Evolutionary conservation across 805 yeast genomes (phyloP).

Genomic region (Starmerella powellii): DNA sequence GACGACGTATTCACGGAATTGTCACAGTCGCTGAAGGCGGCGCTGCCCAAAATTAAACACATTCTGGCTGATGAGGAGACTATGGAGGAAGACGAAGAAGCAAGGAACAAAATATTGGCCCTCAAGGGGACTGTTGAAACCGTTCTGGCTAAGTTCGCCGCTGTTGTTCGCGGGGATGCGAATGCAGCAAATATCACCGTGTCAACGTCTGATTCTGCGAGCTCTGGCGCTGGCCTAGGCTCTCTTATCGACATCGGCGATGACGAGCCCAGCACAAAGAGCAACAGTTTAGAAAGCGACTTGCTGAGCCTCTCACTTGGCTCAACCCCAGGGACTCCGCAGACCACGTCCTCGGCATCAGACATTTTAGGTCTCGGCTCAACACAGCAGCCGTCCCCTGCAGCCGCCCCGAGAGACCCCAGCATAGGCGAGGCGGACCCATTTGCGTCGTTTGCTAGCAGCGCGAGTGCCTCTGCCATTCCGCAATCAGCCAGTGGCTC

Average conservation of each 20-base stretch:
- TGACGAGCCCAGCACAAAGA: slow-evolving; percentile 26
- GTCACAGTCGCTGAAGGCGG: slow-evolving; percentile 61
- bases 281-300: slow-evolving; percentile 35
- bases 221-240: slow-evolving; percentile 27
- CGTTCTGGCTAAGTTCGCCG: slow-evolving; percentile 52
- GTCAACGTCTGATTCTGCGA: slow-evolving; percentile 15
- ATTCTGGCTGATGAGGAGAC: slow-evolving; percentile 71
- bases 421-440: background rate
- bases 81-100: slow-evolving; percentile 43
- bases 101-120: slow-evolving; percentile 50
- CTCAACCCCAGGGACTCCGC: too few species aligned
- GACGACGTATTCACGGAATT: slow-evolving; percentile 74
- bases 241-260: slow-evolving; percentile 70
- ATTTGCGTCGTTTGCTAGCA: background rate
- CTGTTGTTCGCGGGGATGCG: slow-evolving; percentile 52
- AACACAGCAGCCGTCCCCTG: background rate
- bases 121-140: slow-evolving; percentile 67
- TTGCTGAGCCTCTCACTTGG: slow-evolving; percentile 54
- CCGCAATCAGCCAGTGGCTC: too few species aligned
- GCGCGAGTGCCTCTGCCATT: background rate
- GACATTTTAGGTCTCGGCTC: slow-evolving; percentile 5
- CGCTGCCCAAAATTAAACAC: slow-evolving; percentile 77
- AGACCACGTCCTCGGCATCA: slow-evolving; percentile 34
- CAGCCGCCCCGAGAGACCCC: slow-evolving; percentile 12
- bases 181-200: slow-evolving; percentile 42